phyloP scores from a whole-genome alignment of 1,284 basidiomycete genomes.

The Vanrija pseudolonga region DNA sequence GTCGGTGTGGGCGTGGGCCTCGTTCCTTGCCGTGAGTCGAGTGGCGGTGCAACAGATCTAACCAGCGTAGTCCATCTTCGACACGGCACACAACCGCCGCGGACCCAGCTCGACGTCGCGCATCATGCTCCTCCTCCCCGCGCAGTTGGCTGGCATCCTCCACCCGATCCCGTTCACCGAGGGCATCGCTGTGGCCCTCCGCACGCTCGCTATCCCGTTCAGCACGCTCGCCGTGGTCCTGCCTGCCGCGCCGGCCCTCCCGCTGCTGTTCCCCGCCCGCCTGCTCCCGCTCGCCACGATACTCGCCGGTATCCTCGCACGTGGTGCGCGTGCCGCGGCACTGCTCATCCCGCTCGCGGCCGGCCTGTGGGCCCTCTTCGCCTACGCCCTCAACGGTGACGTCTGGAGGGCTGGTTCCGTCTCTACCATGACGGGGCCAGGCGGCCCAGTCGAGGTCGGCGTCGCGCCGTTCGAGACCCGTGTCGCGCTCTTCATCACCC shows the following conservation, averaged over 20 bases:
- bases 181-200: conserved; percentile 7
- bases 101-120: conserved; percentile 10
- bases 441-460: conserved; percentile 14
- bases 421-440: neutral
- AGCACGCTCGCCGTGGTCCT: conserved; percentile 15
- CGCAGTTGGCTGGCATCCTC: conserved; percentile 12
- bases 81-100: conserved; percentile 9
- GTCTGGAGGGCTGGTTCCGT: conserved; percentile 10
- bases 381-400: conserved; percentile 18
- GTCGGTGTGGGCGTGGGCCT: conserved; percentile 16
- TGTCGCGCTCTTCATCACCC: conserved; percentile 14
- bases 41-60: neutral
- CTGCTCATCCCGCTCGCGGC: conserved; percentile 15
- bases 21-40: conserved; percentile 12
- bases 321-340: conserved; percentile 16
- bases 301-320: conserved; percentile 17
- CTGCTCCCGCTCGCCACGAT: conserved; percentile 16
- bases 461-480: conserved; percentile 21
- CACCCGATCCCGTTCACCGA: conserved; percentile 1
- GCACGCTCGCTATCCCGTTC: conserved; percentile 10
- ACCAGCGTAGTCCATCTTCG: conserved; percentile 13
- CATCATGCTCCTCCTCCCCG: conserved; percentile 16
- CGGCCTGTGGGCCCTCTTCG: conserved; percentile 12
- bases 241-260: conserved; percentile 10
- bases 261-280: conserved; percentile 13